Evolutionary conservation across 495 filamentous ascomycete genomes (phyloP), one percentile per base, ranked within the genome.

Genomic region (Daldinia loculata): DNA sequence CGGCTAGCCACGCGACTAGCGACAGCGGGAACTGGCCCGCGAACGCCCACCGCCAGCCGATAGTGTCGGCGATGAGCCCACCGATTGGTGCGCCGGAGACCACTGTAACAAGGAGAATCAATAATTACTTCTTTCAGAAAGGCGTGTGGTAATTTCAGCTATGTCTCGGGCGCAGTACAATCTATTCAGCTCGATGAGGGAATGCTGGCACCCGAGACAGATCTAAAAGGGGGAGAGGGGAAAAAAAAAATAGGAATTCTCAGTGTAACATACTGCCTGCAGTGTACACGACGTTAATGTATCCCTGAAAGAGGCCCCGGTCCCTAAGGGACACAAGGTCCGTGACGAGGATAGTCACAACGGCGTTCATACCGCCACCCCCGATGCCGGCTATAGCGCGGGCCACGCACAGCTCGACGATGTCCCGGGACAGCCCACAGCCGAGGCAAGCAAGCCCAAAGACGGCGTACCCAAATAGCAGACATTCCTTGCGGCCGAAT

Each of bases 31-130:
- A 86, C 76, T 96, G 93, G 17, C 80, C 80, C 17, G 92, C 74
- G 75, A 96, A 96, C 4, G 91, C 83, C 90, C 93, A 97, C 67
- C 93, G 84, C 93, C 93, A 97, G 61, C 92, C 91, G 29, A 95
- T 83, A 27, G 82, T 87, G 74, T 96, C 93, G 1, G 91, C 86
- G 14, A 97, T 72, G 0, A 93, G 73, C 24, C 93, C 93, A 79
- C 92, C 92, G 8, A 97, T 71, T 0, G 93, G 92, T 22, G 89
- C 93, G 14, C 93, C 93, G 45, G 82, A 82, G 14, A 87, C 89
- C 15, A 90, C 43, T 48, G 17, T 12, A 22, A 12, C 17, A 14
- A 24, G 43, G 19, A 24, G 3, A 48, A 6, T 48, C 17, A 48
- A 24, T 24, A 15, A 48, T 14, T 48, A 48, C 43, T 48, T 22